These are phyloP conservation scores for Suillus clintonianus DNA, from an alignment of 768 basidiomycete species.

Conservation along the genomic window DNA sequence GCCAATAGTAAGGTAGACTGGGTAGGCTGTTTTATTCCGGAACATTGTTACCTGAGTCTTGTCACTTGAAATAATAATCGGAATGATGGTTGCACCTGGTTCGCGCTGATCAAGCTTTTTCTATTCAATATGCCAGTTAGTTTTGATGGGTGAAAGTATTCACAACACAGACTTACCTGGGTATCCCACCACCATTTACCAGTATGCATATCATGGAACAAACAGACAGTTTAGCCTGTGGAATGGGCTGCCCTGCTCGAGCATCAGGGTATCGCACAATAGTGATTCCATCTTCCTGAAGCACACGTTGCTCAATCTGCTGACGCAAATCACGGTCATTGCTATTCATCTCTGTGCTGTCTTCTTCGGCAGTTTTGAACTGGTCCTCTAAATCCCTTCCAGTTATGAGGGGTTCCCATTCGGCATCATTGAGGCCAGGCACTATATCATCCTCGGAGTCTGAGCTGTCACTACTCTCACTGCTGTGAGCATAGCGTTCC, in stretches of 20 bases:
- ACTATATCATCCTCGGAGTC: not conserved
- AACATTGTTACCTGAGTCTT: no score
- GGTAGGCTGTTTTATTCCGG: no score
- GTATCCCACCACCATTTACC: not conserved
- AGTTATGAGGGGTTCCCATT: not conserved
- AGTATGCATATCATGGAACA: no score
- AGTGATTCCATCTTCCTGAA: not conserved
- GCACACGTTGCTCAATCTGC: no score
- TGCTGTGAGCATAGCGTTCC: not conserved
- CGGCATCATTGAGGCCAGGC: not conserved
- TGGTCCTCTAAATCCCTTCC: not conserved
- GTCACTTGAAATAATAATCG: not conserved
- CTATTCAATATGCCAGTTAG: not conserved
- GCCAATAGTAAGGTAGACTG: no score
- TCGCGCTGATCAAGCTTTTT: not conserved
- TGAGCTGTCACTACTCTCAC: not conserved
- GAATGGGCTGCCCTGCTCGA: not conserved
- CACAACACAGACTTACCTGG: not conserved
- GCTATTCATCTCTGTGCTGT: no score
- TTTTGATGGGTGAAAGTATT: not conserved
- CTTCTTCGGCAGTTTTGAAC: no score
- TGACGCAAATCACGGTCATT: no score
- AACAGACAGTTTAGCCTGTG: not conserved
- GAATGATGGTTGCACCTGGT: not conserved
- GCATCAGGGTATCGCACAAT: not conserved